phyloP scores from a whole-genome alignment of 441 rosid genomes.

The Populus hybrid region DNA sequence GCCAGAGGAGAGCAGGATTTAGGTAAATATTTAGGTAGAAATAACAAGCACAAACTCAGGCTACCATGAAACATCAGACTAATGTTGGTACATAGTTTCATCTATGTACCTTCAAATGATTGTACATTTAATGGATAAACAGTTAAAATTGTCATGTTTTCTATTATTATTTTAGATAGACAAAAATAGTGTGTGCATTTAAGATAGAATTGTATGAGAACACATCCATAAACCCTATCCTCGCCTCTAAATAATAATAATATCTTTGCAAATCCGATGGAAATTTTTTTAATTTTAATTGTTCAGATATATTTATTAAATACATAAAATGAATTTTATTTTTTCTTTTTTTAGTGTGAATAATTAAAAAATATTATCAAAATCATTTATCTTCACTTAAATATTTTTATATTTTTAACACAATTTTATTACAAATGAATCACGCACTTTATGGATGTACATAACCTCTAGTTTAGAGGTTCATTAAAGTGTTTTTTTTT shows the following conservation, averaged over 20 bases:
- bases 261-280: not conserved
- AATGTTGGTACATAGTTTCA: too few relatives aligned
- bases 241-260: not conserved
- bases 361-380: too few relatives aligned
- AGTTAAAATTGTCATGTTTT: conserved; percentile 25
- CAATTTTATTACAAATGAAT: not conserved
- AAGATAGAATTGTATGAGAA: not conserved
- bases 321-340: not conserved
- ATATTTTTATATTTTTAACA: not conserved
- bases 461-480: too few relatives aligned
- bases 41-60: too few relatives aligned
- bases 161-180: not conserved
- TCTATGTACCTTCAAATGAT: too few relatives aligned
- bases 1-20: not conserved
- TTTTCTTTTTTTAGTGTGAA: too few relatives aligned
- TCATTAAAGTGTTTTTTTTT: not conserved
- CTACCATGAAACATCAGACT: too few relatives aligned
- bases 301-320: too few relatives aligned
- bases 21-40: too few relatives aligned
- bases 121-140: conserved; percentile 1
- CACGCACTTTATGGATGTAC: too few relatives aligned
- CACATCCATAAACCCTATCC: not conserved
- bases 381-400: not conserved
- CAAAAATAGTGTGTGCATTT: rapidly evolving
- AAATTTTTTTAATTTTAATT: too few relatives aligned